A percentile compares a stretch with the other conserved stretches of the same genome.
phyloP scores from a whole-genome alignment of 768 basidiomycete species.

The Lactarius hatsudake region DNA sequence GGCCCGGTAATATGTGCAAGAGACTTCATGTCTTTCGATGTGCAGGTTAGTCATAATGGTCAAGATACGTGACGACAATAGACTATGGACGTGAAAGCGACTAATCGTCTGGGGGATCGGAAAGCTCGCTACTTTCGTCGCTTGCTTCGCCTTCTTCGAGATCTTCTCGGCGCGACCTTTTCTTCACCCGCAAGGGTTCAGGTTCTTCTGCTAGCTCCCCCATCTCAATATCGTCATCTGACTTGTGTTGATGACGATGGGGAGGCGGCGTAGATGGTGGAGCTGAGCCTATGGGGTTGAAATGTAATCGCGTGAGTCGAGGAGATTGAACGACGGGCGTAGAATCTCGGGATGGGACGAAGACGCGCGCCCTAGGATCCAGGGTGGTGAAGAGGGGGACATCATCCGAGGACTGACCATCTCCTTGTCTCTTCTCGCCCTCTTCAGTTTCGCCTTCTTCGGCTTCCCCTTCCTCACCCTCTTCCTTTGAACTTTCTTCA shows the following conservation, averaged over 20 bases:
- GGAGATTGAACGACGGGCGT: slow-evolving; percentile 19
- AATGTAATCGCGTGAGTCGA: slow-evolving; percentile 5
- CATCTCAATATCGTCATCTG: slow-evolving; percentile 79
- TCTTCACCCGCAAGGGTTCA: slow-evolving; percentile 48
- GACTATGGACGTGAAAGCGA: slow-evolving; percentile 1
- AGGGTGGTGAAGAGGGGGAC: slow-evolving; percentile 32
- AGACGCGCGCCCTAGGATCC: slow-evolving; percentile 36
- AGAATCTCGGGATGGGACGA: slow-evolving; percentile 34
- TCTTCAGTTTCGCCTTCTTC: slow-evolving; percentile 46
- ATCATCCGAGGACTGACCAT: slow-evolving; percentile 35
- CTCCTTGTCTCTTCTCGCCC: slow-evolving; percentile 39
- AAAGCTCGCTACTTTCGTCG: slow-evolving; percentile 72
- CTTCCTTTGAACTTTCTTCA: slow-evolving; percentile 29
- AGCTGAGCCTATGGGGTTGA: slow-evolving; percentile 19
- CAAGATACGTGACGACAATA: slow-evolving; percentile 14
- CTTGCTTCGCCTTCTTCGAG: slow-evolving; percentile 87
- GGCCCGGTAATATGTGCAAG: slow-evolving; percentile 66
- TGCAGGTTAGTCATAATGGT: slow-evolving; percentile 37
- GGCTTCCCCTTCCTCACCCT: slow-evolving; percentile 39
- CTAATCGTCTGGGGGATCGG: slow-evolving; percentile 65
- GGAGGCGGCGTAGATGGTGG: slow-evolving; percentile 26
- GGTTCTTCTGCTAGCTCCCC: slow-evolving; percentile 82
- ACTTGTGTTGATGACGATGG: slow-evolving; percentile 24
- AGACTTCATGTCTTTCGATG: slow-evolving; percentile 70
- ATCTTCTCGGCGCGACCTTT: slow-evolving; percentile 58